Evolutionary conservation across 805 yeast genomes (phyloP).

Genomic region (Sugiyamaella lignohabitans): DNA sequence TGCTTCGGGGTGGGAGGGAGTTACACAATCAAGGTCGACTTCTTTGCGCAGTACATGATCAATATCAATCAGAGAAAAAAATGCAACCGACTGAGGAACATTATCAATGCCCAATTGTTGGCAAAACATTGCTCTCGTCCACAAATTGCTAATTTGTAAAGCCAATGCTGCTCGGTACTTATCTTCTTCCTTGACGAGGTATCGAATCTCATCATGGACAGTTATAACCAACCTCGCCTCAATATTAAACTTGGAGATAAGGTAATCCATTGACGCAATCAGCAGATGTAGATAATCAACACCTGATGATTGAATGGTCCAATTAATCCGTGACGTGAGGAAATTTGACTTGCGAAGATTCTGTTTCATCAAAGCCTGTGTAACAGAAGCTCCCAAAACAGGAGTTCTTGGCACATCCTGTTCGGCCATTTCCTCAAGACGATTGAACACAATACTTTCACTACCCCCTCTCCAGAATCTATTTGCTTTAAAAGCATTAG

Average conservation of each 20-base stretch:
- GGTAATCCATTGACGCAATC: slow-evolving; percentile 80
- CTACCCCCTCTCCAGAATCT: slow-evolving; percentile 67
- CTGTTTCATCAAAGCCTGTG: slow-evolving; percentile 64
- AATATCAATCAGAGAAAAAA: slow-evolving; percentile 88
- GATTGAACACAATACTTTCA: slow-evolving; percentile 86
- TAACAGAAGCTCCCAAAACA: slow-evolving; percentile 86
- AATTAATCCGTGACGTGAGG: slow-evolving; percentile 85
- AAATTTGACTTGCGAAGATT: slow-evolving; percentile 58
- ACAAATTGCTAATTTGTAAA: slow-evolving; percentile 79
- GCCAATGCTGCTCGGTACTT: slow-evolving; percentile 72
- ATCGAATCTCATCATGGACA: slow-evolving; percentile 93
- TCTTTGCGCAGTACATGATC: slow-evolving; percentile 87
- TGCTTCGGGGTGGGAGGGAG: slow-evolving; percentile 73
- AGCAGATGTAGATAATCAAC: slow-evolving; percentile 90
- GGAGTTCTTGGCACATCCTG: slow-evolving; percentile 81
- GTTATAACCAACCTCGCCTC: slow-evolving; percentile 77
- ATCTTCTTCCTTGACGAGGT: slow-evolving; percentile 66
- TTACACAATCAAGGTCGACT: slow-evolving; percentile 83
- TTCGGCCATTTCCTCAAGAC: slow-evolving; percentile 79
- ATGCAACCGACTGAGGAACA: slow-evolving; percentile 91
- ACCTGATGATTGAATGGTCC: slow-evolving; percentile 98
- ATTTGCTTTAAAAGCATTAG: slow-evolving; percentile 30
- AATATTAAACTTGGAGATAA: slow-evolving; percentile 54
- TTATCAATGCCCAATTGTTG: slow-evolving; percentile 85
- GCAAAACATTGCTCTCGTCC: slow-evolving; percentile 96